Base-by-base conservation (phyloP, 2,329 filamentous ascomycete genomes). In the Trichoderma sp. region DNA sequence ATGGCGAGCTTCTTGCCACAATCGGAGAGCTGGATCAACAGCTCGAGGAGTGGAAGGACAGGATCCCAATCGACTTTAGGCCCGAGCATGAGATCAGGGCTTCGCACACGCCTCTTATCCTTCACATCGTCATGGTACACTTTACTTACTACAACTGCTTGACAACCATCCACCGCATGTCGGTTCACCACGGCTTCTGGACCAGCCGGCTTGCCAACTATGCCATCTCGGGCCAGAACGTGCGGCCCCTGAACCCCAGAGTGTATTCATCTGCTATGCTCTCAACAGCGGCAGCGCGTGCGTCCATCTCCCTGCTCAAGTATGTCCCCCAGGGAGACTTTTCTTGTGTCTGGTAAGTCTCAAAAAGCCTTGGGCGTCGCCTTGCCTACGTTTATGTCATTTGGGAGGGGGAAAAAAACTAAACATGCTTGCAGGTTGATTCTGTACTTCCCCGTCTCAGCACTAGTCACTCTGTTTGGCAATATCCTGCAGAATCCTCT, bases 161-260 rank as follows among this genome's bases (percentile, higher is more conserved):
- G 59, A 97, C 94, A 0, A 99, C 95, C 0, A 97, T 99, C 69
- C 95, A 99, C 76, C 91, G 95, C 59, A 99, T 98, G 95, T 96
- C 92, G 48, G 91, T 98, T 34, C 95, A 98, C 72, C 93, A 97
- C 74, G 95, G 95, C 15, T 97, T 97, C 78, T 99, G 95, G 95
- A 98, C 94, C 1, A 97, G 92, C 73, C 87, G 95, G 44, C 79
- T 99, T 47, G 96, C 93, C 44, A 94, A 98, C 72, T 98, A 93
- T 73, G 95, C 95, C 17, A 95, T 98, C 64, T 92, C 97, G 76
- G 95, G 95, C 0, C 82, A 97, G 48, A 98, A 98, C 75, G 90
- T 93, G 0, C 85, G 90, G 68, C 93, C 95, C 0, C 79, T 99
- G 62, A 99, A 98, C 74, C 95, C 95, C 0, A 84, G 95, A 70